Conservation (phyloP, 1,284 basidiomycete genomes). For the Rhodotorula mucilaginosa region DNA sequence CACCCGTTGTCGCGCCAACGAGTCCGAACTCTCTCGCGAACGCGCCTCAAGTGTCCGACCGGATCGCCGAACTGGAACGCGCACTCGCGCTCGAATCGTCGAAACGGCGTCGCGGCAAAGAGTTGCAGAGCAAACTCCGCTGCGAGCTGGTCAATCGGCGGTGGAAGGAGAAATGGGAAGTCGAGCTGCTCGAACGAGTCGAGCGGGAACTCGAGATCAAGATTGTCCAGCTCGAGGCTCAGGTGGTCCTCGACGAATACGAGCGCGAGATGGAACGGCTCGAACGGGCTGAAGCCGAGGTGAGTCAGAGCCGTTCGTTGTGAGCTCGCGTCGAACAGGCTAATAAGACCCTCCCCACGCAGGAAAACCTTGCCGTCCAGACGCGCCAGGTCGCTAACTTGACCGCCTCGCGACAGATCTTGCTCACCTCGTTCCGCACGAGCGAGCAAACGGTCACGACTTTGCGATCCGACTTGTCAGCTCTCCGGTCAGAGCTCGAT, state of each 20-base stretch:
- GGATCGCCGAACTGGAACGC: background rate
- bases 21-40: background rate
- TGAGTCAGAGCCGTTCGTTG: background rate
- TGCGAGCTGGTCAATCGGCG: conserved; percentile 34
- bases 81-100: conserved; percentile 13
- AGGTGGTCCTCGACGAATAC: conserved; percentile 8
- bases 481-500: conserved; percentile 7
- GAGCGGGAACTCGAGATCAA: conserved; percentile 33
- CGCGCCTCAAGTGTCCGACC: background rate
- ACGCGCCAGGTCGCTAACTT: conserved; percentile 12
- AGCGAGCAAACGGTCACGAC: conserved; percentile 20
- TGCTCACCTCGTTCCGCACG: conserved; percentile 26
- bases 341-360: background rate
- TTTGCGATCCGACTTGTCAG: conserved; percentile 16
- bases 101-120: conserved; percentile 24
- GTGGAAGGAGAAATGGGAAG: conserved; percentile 39
- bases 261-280: conserved; percentile 19
- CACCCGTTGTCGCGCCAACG: background rate
- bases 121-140: conserved; percentile 27
- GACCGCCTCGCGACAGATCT: conserved; percentile 20
- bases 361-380: conserved; percentile 13
- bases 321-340: background rate
- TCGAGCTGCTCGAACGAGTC: conserved; percentile 34
- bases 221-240: conserved; percentile 19
- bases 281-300: conserved; percentile 32